Percentiles rank a stretch among this genome's conserved stretches.
phyloP scores from a whole-genome alignment of 495 filamentous ascomycete species.

The Xylaria palmicola region DNA sequence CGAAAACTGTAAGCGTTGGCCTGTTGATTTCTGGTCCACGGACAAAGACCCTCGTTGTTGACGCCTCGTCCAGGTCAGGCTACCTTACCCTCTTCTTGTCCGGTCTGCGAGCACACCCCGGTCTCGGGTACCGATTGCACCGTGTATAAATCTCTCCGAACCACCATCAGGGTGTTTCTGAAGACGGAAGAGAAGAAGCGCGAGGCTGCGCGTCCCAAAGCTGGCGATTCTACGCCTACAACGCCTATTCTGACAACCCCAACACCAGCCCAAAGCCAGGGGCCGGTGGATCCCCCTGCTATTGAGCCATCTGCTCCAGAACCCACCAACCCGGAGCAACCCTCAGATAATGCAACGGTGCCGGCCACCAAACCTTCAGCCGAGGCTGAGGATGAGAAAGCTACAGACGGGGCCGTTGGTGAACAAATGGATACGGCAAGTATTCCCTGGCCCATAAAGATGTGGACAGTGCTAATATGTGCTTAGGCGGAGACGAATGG shows the following conservation, averaged over 20 bases:
- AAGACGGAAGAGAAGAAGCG: constrained; percentile 85
- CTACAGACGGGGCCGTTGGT: constrained; percentile 1
- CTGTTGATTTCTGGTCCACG: too few species aligned
- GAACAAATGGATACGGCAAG: constrained; percentile 20
- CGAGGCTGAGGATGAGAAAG: constrained; percentile 14
- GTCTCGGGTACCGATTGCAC: constrained; percentile 83
- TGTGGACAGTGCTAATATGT: background rate
- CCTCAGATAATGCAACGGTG: background rate
- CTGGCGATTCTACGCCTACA: constrained; percentile 42
- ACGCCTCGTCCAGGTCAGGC: constrained; percentile 62
- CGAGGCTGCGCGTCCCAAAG: constrained; percentile 56
- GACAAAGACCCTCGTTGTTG: too few species aligned
- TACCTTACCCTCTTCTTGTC: constrained; percentile 75
- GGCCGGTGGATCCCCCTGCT: constrained; percentile 19
- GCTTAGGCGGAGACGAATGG: constrained; percentile 8
- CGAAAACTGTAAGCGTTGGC: constrained; percentile 82
- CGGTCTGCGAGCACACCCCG: constrained; percentile 88
- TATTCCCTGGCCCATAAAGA: background rate
- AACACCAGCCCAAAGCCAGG: constrained; percentile 23
- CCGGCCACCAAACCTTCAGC: background rate
- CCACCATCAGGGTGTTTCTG: constrained; percentile 85
- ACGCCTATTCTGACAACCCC: constrained; percentile 41
- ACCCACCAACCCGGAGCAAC: constrained; percentile 11
- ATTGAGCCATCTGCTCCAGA: constrained; percentile 14
- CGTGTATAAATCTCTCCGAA: constrained; percentile 81